Evolutionary conservation across 345 rosid genomes (phyloP).

Genomic region (Salix dunnii): DNA sequence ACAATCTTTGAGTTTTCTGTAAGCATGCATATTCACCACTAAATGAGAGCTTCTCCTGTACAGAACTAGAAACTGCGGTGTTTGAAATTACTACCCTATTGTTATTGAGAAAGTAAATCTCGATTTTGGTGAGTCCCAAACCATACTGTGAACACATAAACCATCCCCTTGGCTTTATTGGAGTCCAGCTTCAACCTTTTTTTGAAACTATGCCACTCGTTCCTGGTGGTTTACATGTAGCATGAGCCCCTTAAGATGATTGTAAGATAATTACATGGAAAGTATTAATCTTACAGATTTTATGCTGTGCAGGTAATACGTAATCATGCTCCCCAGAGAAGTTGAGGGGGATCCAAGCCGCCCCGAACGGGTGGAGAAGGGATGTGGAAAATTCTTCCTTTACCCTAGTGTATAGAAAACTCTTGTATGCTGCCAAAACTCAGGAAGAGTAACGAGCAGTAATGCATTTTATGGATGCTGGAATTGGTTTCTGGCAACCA

Average conservation of each 20-base stretch:
- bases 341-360: conserved; percentile 47
- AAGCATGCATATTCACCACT: neutral
- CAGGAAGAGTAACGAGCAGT: conserved; percentile 35
- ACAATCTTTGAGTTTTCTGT: neutral
- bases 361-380: conserved; percentile 47
- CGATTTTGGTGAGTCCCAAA: neutral
- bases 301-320: conserved; percentile 57
- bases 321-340: conserved; percentile 67
- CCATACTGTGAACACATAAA: neutral
- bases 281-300: neutral
- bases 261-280: neutral
- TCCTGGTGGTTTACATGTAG: neutral
- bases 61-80: neutral
- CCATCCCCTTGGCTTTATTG: neutral
- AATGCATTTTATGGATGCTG: conserved; percentile 42
- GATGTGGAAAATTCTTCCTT: conserved; percentile 48
- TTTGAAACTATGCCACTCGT: neutral
- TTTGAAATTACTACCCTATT: neutral
- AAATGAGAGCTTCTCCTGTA: neutral
- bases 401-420: conserved; percentile 30
- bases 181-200: neutral
- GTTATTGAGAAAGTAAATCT: neutral
- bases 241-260: neutral
- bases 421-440: conserved; percentile 31
- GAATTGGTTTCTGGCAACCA: conserved; percentile 44